Evolutionary conservation across 225 moss, liverwort and hornwort genomes (phyloP).

Genomic region (Bryum argenteum): DNA sequence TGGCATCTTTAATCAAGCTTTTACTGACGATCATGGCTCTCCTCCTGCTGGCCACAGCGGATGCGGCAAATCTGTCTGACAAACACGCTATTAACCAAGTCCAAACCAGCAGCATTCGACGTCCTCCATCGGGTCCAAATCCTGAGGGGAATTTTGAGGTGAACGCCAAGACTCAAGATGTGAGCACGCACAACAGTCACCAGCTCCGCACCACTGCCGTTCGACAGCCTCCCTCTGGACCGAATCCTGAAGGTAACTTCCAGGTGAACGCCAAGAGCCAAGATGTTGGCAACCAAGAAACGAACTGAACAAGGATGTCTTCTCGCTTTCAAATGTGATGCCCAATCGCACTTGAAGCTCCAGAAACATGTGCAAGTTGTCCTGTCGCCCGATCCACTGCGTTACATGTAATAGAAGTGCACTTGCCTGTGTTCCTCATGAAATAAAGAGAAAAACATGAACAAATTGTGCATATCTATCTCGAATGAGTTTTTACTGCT

Average conservation of each 20-base stretch:
- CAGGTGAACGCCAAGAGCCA: conserved; percentile 34
- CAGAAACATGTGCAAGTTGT: no score
- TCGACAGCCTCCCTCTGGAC: conserved; percentile 45
- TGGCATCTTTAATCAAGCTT: conserved; percentile 16
- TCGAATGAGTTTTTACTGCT: no score
- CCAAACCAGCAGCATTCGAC: conserved; percentile 37
- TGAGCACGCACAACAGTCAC: conserved; percentile 4
- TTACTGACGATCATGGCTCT: conserved; percentile 4
- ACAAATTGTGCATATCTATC: no score
- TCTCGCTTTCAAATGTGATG: no score
- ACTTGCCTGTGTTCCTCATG: no score
- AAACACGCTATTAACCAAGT: conserved; percentile 22
- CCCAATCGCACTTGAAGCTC: no score
- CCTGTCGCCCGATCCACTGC: no score
- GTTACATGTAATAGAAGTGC: no score
- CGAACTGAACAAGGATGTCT: no score
- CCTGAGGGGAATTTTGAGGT: conserved; percentile 54
- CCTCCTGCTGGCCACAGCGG: conserved; percentile 14
- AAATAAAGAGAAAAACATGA: no score
- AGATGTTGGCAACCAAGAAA: conserved; percentile 5
- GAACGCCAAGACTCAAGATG: conserved; percentile 31
- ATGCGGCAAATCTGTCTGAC: not conserved
- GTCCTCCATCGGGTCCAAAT: conserved; percentile 54
- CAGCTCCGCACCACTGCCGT: conserved; percentile 31
- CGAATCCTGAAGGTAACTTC: conserved; percentile 53